Percentiles rank a stretch among this genome's conserved stretches.
These are phyloP conservation scores for Pichia sp. DNA, from an alignment of 1,139 yeast genomes.

Conservation along the genomic window DNA sequence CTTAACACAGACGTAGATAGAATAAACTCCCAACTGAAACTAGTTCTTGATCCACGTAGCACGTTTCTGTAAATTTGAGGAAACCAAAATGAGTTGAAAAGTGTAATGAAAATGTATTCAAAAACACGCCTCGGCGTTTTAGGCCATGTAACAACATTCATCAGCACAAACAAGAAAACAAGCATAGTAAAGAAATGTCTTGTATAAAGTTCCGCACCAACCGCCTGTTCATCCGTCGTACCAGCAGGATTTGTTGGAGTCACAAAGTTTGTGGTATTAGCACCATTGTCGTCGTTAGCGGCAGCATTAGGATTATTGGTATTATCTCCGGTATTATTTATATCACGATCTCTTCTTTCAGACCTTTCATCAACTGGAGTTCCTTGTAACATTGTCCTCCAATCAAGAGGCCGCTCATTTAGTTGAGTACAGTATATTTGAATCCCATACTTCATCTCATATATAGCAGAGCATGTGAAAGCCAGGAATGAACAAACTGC, in stretches of 20 bases:
- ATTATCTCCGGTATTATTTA: constrained; percentile 1
- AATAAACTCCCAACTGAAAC: constrained; percentile 69
- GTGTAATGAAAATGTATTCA: constrained; percentile 51
- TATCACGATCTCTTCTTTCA: constrained; percentile 9
- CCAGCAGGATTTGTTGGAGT: not conserved
- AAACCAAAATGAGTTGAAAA: constrained; percentile 75
- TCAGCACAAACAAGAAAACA: constrained; percentile 52
- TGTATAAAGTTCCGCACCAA: constrained; percentile 58
- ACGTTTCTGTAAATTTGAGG: constrained; percentile 85
- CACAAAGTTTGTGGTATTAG: not conserved
- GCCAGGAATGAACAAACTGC: constrained; percentile 68
- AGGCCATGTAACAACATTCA: constrained; percentile 66
- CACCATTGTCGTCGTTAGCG: not conserved
- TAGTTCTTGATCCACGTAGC: constrained; percentile 61
- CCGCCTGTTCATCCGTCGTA: constrained; percentile 37
- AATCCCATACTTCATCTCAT: constrained; percentile 74
- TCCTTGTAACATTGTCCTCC: constrained; percentile 60
- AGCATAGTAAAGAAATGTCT: constrained; percentile 58
- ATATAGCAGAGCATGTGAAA: constrained; percentile 65
- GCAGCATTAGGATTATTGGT: constrained; percentile 18
- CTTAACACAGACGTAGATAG: constrained; percentile 62
- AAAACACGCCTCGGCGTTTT: constrained; percentile 47
- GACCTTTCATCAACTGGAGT: constrained; percentile 39
- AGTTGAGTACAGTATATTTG: constrained; percentile 67
- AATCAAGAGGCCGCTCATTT: constrained; percentile 62